These are phyloP conservation scores for Fusarium miscanthi DNA, from an alignment of 2,329 filamentous ascomycete genomes.

Conservation along the genomic window DNA sequence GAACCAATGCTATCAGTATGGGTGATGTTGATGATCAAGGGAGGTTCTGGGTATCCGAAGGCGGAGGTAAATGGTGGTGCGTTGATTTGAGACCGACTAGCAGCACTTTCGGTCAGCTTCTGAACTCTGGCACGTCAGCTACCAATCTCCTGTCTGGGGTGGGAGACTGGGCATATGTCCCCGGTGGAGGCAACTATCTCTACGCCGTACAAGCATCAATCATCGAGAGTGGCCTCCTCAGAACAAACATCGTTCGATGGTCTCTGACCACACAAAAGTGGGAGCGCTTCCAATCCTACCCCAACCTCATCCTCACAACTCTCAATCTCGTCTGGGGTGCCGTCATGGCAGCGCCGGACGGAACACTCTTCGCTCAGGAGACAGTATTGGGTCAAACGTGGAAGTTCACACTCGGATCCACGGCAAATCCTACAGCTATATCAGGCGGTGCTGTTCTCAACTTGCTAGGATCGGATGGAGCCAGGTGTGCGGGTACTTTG, in stretches of 20 bases:
- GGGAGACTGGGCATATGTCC: slow-evolving; percentile 33
- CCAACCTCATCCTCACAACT: neutral
- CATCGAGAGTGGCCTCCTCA: neutral
- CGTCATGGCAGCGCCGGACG: neutral
- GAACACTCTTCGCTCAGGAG: slow-evolving; percentile 21
- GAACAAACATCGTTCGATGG: slow-evolving; percentile 29
- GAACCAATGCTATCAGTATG: slow-evolving; percentile 3
- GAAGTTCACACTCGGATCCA: slow-evolving; percentile 8
- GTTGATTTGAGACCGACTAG: slow-evolving; percentile 11
- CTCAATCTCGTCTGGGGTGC: slow-evolving; percentile 19
- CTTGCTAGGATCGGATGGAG: slow-evolving; percentile 24
- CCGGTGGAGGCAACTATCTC: slow-evolving; percentile 28
- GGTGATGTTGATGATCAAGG: slow-evolving; percentile 32
- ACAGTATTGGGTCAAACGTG: slow-evolving; percentile 1
- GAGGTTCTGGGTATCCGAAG: slow-evolving; percentile 18
- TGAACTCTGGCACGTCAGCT: neutral
- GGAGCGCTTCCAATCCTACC: neutral
- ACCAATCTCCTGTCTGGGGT: neutral
- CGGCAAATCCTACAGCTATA: neutral
- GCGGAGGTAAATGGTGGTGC: slow-evolving; percentile 18
- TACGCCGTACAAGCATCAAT: slow-evolving; percentile 23
- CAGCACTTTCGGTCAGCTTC: neutral
- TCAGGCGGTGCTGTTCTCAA: slow-evolving; percentile 6
- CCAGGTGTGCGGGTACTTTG: slow-evolving; percentile 15
- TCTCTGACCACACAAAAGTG: neutral